Conservation (phyloP, 257 asterid genomes). For the Solanum chaucha region DNA sequence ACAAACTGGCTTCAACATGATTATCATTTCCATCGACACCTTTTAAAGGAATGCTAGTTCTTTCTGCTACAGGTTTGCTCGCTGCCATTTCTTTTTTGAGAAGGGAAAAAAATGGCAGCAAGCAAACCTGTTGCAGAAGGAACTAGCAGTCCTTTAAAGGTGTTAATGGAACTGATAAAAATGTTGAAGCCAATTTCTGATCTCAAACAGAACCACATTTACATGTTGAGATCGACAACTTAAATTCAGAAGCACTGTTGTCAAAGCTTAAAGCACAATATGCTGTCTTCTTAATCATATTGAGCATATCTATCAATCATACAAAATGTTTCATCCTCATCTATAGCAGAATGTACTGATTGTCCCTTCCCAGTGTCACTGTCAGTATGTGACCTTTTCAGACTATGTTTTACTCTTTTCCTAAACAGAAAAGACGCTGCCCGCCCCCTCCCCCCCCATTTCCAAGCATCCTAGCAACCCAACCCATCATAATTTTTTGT, state of each 20-base stretch:
- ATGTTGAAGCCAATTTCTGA: background rate
- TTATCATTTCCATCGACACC: background rate
- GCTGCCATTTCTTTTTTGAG: conserved; percentile 33
- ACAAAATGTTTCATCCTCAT: conserved; percentile 17
- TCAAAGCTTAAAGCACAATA: background rate
- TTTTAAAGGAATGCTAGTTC: background rate
- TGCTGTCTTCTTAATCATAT: conserved; percentile 10
- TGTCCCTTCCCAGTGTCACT: background rate
- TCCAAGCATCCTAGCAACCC: background rate
- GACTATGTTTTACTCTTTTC: background rate
- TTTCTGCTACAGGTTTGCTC: background rate
- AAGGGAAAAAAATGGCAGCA: conserved; percentile 25
- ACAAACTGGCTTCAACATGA: background rate
- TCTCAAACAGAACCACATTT: background rate
- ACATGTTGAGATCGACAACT: background rate
- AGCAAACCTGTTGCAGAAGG: background rate
- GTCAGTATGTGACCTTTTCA: background rate
- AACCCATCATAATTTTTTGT: no score
- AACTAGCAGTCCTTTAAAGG: background rate
- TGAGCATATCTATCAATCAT: conserved; percentile 18
- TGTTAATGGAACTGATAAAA: background rate
- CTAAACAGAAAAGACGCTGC: background rate
- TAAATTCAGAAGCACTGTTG: background rate
- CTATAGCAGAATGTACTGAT: background rate
- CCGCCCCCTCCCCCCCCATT: background rate